Conservation (phyloP, 352 stramenopile genomes). For the Hyaloperonospora brassicae region DNA sequence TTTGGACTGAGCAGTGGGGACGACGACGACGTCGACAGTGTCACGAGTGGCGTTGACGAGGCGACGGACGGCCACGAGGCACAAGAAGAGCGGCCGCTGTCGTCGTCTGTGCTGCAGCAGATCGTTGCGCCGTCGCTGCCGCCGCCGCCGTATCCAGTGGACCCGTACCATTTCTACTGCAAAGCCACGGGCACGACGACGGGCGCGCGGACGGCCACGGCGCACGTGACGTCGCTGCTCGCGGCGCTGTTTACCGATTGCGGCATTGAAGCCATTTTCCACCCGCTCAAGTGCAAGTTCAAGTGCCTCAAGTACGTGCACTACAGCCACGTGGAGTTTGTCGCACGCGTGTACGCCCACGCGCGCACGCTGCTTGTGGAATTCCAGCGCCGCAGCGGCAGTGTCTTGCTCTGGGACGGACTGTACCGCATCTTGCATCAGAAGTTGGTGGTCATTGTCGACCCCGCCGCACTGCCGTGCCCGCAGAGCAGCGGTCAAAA, state of each 20-base stretch:
- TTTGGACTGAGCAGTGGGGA: conserved; percentile 37
- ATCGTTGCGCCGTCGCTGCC: conserved; percentile 53
- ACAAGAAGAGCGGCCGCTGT: not conserved
- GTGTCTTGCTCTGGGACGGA: conserved; percentile 69
- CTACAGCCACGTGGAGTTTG: conserved; percentile 79
- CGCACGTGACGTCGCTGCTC: conserved; percentile 36
- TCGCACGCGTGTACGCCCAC: conserved; percentile 56
- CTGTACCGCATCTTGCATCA: conserved; percentile 73
- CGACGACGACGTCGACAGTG: conserved; percentile 16
- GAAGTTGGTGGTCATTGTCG: conserved; percentile 40
- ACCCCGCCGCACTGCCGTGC: conserved; percentile 40
- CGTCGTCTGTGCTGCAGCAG: conserved; percentile 28
- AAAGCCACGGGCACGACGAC: conserved; percentile 16
- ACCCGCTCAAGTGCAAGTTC: conserved; percentile 78
- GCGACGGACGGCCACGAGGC: conserved; percentile 9
- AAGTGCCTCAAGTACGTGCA: conserved; percentile 83
- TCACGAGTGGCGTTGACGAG: conserved; percentile 14
- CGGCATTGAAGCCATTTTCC: conserved; percentile 61
- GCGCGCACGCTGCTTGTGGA: conserved; percentile 49
- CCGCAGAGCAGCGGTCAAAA: conserved; percentile 70
- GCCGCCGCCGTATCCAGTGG: conserved; percentile 60
- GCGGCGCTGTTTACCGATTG: conserved; percentile 37
- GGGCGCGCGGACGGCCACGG: conserved; percentile 27
- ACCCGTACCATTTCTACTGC: conserved; percentile 80
- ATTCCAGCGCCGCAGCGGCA: conserved; percentile 67